Percentiles rank a stretch among this genome's conserved stretches.
Evolutionary conservation across 2,329 filamentous ascomycete genomes (phyloP).

Genomic region (Escovopsis weberi): DNA sequence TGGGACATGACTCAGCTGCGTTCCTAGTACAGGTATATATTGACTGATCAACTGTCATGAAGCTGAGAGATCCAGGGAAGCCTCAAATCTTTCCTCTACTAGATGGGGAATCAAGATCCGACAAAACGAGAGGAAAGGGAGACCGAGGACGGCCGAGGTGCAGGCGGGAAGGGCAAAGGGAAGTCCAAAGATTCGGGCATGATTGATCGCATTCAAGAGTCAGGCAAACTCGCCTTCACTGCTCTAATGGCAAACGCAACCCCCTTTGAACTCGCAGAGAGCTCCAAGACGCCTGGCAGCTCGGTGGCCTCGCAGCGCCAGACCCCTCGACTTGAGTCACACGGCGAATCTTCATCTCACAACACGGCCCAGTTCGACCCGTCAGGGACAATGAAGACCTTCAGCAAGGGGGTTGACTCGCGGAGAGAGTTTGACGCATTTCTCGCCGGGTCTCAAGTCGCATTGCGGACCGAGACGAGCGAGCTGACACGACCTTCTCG

Average conservation of each 20-base stretch:
- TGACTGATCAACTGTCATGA: no score
- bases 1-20: no score
- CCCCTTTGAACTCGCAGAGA: background rate
- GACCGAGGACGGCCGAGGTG: background rate
- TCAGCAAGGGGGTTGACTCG: background rate
- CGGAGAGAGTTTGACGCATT: conserved; percentile 2
- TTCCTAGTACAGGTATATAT: no score
- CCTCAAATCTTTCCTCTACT: no score
- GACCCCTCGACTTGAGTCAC: background rate
- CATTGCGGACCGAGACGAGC: conserved; percentile 6
- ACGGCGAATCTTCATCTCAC: background rate
- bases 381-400: background rate
- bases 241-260: conserved; percentile 9
- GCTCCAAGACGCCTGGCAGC: background rate
- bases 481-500: conserved; percentile 1
- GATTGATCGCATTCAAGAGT: conserved; percentile 14
- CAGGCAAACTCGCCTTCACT: conserved; percentile 13
- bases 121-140: background rate
- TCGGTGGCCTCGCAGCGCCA: background rate
- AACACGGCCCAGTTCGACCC: background rate
- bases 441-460: background rate
- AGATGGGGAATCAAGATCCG: background rate
- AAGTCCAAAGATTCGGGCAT: conserved; percentile 6
- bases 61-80: no score
- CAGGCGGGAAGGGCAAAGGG: conserved; percentile 7